phyloP scores from a whole-genome alignment of 2,329 filamentous ascomycete genomes.

The Mollisiaceae sp. region DNA sequence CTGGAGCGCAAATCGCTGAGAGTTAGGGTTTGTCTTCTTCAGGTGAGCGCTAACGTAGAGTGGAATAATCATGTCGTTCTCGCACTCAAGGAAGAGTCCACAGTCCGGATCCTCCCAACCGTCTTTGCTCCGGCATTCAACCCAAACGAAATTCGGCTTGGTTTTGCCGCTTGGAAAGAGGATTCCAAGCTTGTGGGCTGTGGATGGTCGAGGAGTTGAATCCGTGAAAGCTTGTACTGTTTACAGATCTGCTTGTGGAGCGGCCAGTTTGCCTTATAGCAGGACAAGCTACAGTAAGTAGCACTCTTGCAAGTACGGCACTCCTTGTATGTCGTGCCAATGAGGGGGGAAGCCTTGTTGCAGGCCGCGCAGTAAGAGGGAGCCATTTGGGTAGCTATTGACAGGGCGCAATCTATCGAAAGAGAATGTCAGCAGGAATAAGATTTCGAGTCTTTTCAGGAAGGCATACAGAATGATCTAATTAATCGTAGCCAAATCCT shows the following conservation, averaged over 20 bases:
- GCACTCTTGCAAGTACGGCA: constrained; percentile 5
- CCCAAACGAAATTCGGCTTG: neutral
- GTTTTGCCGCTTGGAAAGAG: neutral
- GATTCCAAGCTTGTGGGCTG: constrained; percentile 7
- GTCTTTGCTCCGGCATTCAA: neutral
- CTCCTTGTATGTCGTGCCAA: neutral
- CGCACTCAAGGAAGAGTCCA: neutral
- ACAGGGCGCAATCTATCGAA: neutral
- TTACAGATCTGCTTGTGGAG: constrained; percentile 17
- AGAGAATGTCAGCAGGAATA: neutral
- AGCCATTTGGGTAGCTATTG: neutral
- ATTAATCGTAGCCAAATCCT: neutral
- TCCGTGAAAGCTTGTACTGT: constrained; percentile 6
- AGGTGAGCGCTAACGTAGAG: neutral
- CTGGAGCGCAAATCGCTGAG: neutral
- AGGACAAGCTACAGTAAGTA: constrained; percentile 9
- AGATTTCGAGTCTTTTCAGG: neutral
- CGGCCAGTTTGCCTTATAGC: constrained; percentile 11
- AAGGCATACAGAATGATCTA: neutral
- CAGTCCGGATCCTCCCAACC: neutral
- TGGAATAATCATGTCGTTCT: neutral
- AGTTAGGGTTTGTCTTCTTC: neutral
- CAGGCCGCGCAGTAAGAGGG: neutral
- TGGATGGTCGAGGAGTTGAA: constrained; percentile 5
- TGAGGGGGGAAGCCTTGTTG: neutral